A percentile compares a stretch with the other conserved stretches of the same genome.
Evolutionary conservation across 164 flowering plant species (phyloP).

Genomic region (Protea cynaroides): DNA sequence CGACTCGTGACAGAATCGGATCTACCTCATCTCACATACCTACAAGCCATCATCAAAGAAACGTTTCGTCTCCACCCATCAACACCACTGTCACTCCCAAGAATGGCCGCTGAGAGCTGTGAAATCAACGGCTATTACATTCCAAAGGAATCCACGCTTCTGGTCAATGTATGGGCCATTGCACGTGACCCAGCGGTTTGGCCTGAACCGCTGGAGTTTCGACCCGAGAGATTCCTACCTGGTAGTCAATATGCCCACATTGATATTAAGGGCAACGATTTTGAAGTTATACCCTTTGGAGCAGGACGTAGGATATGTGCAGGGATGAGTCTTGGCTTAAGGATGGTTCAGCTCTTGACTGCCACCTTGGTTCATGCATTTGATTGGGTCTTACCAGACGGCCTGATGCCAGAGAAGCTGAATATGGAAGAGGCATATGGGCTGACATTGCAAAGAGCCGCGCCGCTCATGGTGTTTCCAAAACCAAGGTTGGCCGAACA

Average conservation of each 20-base stretch:
- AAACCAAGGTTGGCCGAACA: slow-evolving; percentile 37
- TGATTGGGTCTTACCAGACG: slow-evolving; percentile 48
- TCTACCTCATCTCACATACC: slow-evolving; percentile 41
- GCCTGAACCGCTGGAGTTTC: slow-evolving; percentile 60
- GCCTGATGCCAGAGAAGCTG: slow-evolving; percentile 41
- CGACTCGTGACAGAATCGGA: slow-evolving; percentile 61
- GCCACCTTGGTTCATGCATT: slow-evolving; percentile 71
- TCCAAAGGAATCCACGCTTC: slow-evolving; percentile 59
- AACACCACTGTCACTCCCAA: slow-evolving; percentile 77
- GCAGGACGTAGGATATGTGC: slow-evolving; percentile 88
- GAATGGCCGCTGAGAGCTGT: slow-evolving; percentile 52
- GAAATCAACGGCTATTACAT: slow-evolving; percentile 69
- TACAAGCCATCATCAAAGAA: slow-evolving; percentile 75
- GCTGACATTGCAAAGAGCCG: slow-evolving; percentile 62
- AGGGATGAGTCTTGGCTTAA: slow-evolving; percentile 65
- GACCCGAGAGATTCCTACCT: slow-evolving; percentile 64
- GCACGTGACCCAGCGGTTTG: slow-evolving; percentile 69
- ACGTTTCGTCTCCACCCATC: slow-evolving; percentile 89
- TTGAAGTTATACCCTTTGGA: slow-evolving; percentile 79
- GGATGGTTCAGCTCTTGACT: slow-evolving; percentile 59
- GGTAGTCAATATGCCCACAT: slow-evolving; percentile 50
- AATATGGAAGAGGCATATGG: slow-evolving; percentile 87
- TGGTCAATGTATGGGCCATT: slow-evolving; percentile 84
- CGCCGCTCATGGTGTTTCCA: slow-evolving; percentile 48
- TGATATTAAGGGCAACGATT: slow-evolving; percentile 66